These are phyloP conservation scores for Podospora didyma DNA, from an alignment of 495 filamentous ascomycete genomes.

Conservation along the genomic window DNA sequence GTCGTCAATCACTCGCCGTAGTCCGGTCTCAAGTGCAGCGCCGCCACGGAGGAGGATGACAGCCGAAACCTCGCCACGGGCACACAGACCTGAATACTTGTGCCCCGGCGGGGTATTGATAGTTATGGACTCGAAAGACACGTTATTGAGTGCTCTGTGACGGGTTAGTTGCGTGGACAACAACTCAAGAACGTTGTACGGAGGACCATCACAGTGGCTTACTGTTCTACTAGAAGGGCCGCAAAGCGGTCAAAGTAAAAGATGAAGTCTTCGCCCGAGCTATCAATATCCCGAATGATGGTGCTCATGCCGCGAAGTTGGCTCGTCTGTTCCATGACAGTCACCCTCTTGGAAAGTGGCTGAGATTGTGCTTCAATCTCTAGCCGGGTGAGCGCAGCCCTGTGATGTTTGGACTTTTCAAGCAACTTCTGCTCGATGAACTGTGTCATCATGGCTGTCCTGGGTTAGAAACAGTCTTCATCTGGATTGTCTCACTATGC, in stretches of 20 bases:
- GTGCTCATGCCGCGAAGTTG: slow-evolving; percentile 88
- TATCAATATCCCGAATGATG: slow-evolving; percentile 77
- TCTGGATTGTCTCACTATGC: not conserved
- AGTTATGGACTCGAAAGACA: slow-evolving; percentile 54
- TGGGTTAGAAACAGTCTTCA: slow-evolving; percentile 16
- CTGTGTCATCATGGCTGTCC: slow-evolving; percentile 77
- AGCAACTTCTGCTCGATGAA: slow-evolving; percentile 79
- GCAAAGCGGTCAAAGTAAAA: slow-evolving; percentile 93
- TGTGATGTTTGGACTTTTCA: slow-evolving; percentile 82
- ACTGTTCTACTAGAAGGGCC: slow-evolving; percentile 81
- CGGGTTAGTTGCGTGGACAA: slow-evolving; percentile 12
- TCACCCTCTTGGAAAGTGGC: slow-evolving; percentile 67
- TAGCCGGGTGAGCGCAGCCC: slow-evolving; percentile 67
- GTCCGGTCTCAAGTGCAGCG: slow-evolving; percentile 77
- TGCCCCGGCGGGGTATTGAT: slow-evolving; percentile 66
- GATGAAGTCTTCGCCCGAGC: slow-evolving; percentile 82
- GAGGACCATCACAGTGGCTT: not conserved
- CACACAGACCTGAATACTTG: slow-evolving; percentile 63
- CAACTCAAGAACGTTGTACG: not conserved
- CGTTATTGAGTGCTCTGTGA: slow-evolving; percentile 65
- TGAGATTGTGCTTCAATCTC: slow-evolving; percentile 63
- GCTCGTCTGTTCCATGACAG: slow-evolving; percentile 65
- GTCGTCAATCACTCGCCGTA: slow-evolving; percentile 86
- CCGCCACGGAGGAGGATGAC: slow-evolving; percentile 87
- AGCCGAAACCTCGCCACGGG: slow-evolving; percentile 70